Base-by-base conservation (phyloP, 371 early-diverging fungal species). In the Rhizopus stolonifer region DNA sequence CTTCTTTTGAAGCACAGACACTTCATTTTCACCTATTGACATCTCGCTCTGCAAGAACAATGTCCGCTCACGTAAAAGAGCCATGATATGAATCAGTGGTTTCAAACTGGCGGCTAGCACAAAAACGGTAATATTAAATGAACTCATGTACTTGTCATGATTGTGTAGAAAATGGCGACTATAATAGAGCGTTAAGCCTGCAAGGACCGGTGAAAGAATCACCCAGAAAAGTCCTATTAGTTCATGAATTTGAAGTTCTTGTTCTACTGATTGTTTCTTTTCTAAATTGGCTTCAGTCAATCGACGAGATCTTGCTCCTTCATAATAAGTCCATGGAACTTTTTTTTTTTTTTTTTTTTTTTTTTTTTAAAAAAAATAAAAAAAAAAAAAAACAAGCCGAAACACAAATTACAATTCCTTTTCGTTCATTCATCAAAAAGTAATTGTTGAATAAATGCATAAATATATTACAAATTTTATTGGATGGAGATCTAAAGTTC, bases 261-360 rank as follows among this genome's bases (percentile, higher is more conserved):
- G 50, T 2, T 76, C 65, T 11, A 82, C 70, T 74, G 70, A 33
- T 61, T 55, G 11, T 61, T 69, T 54, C 24, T 65, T 29, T 21
- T 55, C 48, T 18, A 36, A 21, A 43, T 54, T 53, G 21, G 32
- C 47, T 43, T 58, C 49, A 13, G 73, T 47, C n/a, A 67, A 63
- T 25, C 81, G 72, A 42, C 79, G 59, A 42, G 73, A 62, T 17
- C 78, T 66, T 18, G 84, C 80, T 26, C 78, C 67, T 56, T 80
- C 74, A 55, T 80, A 84, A 21, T 80, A 64, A 36, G 79, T 70
- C 84, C 84, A 84, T 22, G 84, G 82, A 13, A 80, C 81, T 83
- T 29, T 29, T 10, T 10, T 29, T 38, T n/a, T n/a, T n/a, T n/a
- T n/a, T n/a, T n/a, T n/a, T n/a, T n/a, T n/a, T n/a, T n/a, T n/a